Evolutionary conservation across 768 basidiomycete species (phyloP), one percentile per base, ranked within the genome.

Genomic region (Amanita thiersii): DNA sequence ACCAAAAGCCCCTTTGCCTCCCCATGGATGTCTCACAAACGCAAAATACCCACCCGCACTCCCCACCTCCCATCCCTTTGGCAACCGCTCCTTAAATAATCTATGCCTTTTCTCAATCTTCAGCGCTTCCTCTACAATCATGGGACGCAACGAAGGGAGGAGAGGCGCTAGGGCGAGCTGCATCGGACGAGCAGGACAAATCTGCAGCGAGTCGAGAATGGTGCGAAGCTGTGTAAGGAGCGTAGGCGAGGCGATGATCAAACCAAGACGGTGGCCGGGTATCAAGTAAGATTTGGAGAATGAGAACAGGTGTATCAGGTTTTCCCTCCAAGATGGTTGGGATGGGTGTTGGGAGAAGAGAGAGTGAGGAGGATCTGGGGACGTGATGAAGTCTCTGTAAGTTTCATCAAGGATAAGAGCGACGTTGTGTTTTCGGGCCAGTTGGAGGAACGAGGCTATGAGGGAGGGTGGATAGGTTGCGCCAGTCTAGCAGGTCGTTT

Each of bases 351-450:
- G 30, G 1, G 61, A 58, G 55, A 86, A 85, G 14, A 84, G 63
- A 24, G 49, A 46, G 52, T 86, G 83, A 0, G 83, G 77, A 1
- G 83, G 73, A 14, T 50, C 50, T 3, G 59, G 52, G 4, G 60
- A 52, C n/a, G 62, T 47, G n/a, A 72, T 57, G 52, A 91, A 89
- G 55, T 91, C 87, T 9, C 87, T 73, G 58, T 93, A 93, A 1
- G 89, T 91, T 60, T 90, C 87, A 58, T 93, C 89, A n/a, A 93
- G 37, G 26, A 91, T 68, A 17, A 91, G 69, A 0, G 86, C 80
- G 12, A 89, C 51, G 1, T 68, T 63, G 19, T 67, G 56, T 38
- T 69, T 61, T 15, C 53, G 60, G 0, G 86, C 83, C 2, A 91
- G 70, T 0, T 62, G 49, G 2, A 73, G 71, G 49, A 89, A 91